Conservation (phyloP, 345 rosid species). For the Eucalyptus cloeziana region DNA sequence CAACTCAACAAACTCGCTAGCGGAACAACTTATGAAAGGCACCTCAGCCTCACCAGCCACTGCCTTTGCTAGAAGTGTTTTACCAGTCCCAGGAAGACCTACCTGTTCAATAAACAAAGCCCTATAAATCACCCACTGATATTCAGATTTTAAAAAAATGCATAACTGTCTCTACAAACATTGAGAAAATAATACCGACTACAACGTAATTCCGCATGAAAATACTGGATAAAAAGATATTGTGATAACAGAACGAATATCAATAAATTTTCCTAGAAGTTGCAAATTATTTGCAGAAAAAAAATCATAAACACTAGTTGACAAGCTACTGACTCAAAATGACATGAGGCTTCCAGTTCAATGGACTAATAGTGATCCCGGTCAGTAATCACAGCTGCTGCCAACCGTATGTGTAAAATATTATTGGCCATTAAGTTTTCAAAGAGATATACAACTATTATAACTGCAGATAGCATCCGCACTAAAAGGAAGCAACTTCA, state of each 20-base stretch:
- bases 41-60: constrained; percentile 98
- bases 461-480: not conserved
- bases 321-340: not conserved
- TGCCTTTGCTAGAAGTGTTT: constrained; percentile 93
- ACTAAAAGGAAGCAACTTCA: not conserved
- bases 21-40: constrained; percentile 92
- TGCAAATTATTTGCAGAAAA: not conserved
- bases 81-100: constrained; percentile 98
- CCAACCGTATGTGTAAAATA: not conserved
- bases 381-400: not conserved
- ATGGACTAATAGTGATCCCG: not conserved
- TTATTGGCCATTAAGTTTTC: not conserved
- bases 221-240: not conserved
- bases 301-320: not conserved
- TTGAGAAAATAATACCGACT: not conserved
- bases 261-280: not conserved
- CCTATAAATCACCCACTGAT: not conserved
- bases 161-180: not conserved
- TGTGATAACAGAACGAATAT: not conserved
- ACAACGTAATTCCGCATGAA: not conserved
- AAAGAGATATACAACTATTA: not conserved
- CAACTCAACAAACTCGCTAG: constrained; percentile 92
- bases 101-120: constrained; percentile 36
- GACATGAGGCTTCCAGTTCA: not conserved
- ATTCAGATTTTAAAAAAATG: not conserved